phyloP scores from a whole-genome alignment of 106 monocot species.

The Chionographis japonica region DNA sequence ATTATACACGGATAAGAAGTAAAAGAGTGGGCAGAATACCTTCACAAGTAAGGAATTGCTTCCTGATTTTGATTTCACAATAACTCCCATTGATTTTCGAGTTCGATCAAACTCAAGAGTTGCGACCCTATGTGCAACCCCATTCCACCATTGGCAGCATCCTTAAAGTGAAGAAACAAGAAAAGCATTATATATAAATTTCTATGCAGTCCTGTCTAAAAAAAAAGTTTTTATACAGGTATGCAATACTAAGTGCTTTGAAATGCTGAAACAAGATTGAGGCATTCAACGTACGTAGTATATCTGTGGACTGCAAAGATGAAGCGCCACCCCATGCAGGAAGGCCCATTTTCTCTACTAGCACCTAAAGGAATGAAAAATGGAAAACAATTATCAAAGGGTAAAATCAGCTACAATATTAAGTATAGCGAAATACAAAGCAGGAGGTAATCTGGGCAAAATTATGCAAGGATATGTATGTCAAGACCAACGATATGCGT shows the following conservation, averaged over 20 bases:
- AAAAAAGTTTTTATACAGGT: not conserved
- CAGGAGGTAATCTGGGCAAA: no score
- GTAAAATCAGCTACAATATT: no score
- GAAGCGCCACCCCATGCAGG: conserved; percentile 31
- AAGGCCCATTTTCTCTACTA: conserved; percentile 91
- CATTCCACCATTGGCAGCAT: conserved; percentile 85
- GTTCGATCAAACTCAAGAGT: conserved; percentile 95
- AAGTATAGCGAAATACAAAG: no score
- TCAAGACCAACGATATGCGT: no score
- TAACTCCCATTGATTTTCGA: conserved; percentile 95
- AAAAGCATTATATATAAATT: not conserved
- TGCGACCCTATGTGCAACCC: conserved; percentile 55
- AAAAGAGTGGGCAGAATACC: conserved; percentile 27
- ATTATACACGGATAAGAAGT: not conserved
- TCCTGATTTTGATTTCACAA: conserved; percentile 76
- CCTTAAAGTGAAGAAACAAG: conserved; percentile 29
- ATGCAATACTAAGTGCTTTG: no score
- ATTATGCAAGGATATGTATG: no score
- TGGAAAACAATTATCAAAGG: not conserved
- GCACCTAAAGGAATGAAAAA: conserved; percentile 37
- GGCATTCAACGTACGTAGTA: conserved; percentile 47
- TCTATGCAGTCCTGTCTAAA: not conserved
- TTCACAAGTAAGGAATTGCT: conserved; percentile 87
- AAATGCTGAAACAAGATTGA: not conserved
- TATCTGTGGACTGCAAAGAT: conserved; percentile 26